These are phyloP conservation scores for Wolfiporia cocos DNA, from an alignment of 1,284 basidiomycete species.

Conservation along the genomic window DNA sequence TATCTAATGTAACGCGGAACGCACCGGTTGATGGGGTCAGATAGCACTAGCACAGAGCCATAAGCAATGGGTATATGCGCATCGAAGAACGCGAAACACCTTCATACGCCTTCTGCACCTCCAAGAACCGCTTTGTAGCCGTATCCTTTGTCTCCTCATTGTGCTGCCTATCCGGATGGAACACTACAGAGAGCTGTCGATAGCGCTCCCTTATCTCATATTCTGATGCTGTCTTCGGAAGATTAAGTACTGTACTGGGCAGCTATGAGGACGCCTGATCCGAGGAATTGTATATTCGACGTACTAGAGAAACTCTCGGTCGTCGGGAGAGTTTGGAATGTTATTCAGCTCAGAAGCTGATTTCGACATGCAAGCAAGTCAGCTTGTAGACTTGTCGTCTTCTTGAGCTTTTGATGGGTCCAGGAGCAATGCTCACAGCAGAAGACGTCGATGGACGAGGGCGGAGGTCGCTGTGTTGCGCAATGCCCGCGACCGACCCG, in stretches of 20 bases:
- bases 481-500: no score
- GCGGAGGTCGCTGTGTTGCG: no score
- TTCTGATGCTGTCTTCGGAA: conserved; percentile 56
- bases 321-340: conserved; percentile 7
- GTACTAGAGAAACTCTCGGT: conserved; percentile 18
- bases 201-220: conserved; percentile 71
- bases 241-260: conserved; percentile 58
- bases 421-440: background rate
- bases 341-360: background rate
- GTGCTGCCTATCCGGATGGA: conserved; percentile 83
- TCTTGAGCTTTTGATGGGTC: no score
- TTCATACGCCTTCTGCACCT: conserved; percentile 77
- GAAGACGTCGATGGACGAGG: no score
- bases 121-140: conserved; percentile 62
- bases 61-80: conserved; percentile 2
- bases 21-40: conserved; percentile 68
- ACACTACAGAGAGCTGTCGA: conserved; percentile 65
- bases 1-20: conserved; percentile 11
- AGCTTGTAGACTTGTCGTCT: no score
- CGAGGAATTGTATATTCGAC: background rate
- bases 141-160: conserved; percentile 49
- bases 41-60: conserved; percentile 47
- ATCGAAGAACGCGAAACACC: conserved; percentile 32
- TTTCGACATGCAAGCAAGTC: conserved; percentile 1
- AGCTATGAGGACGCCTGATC: conserved; percentile 1